These are phyloP conservation scores for Alternaria ethzedia DNA, from an alignment of 2,329 filamentous ascomycete genomes.

Conservation along the genomic window DNA sequence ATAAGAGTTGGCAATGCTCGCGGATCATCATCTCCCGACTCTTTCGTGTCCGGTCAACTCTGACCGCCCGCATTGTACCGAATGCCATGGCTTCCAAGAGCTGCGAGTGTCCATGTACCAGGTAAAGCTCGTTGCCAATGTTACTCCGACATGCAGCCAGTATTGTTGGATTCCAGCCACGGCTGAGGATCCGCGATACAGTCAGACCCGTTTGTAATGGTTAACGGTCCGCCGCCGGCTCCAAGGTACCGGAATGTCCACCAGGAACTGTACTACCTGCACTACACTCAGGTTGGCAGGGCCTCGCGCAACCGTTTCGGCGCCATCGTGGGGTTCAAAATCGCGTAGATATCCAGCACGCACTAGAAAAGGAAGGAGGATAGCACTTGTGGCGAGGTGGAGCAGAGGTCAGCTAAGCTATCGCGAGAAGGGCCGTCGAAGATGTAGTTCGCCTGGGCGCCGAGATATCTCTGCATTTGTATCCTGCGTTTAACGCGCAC, in stretches of 20 bases:
- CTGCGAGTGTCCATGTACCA: slow-evolving; percentile 8
- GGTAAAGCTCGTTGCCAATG: slow-evolving; percentile 9
- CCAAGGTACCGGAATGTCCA: slow-evolving; percentile 2
- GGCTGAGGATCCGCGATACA: slow-evolving; percentile 3
- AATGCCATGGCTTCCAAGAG: slow-evolving; percentile 28
- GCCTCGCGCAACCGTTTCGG: background rate
- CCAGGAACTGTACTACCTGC: background rate
- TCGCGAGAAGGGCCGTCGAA: slow-evolving; percentile 4
- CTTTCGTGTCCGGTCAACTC: background rate
- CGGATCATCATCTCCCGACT: background rate
- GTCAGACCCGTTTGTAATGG: slow-evolving; percentile 19
- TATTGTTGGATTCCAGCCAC: background rate
- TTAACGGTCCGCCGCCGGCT: slow-evolving; percentile 12
- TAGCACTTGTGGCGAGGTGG: background rate
- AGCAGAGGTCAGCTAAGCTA: background rate
- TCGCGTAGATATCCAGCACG: background rate
- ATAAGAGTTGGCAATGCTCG: background rate
- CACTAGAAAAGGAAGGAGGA: slow-evolving; percentile 10
- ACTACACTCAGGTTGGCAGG: background rate
- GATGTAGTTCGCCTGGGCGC: slow-evolving; percentile 27
- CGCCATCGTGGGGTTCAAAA: slow-evolving; percentile 5
- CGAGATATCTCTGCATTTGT: slow-evolving; percentile 20
- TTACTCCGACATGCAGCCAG: background rate
- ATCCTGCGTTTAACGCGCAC: slow-evolving; percentile 16
- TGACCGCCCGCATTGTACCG: background rate